Evolutionary conservation across 202 grass and related monocot genomes (phyloP), one percentile per base, ranked within the genome.

Genomic region (Hordeum pubiflorum): DNA sequence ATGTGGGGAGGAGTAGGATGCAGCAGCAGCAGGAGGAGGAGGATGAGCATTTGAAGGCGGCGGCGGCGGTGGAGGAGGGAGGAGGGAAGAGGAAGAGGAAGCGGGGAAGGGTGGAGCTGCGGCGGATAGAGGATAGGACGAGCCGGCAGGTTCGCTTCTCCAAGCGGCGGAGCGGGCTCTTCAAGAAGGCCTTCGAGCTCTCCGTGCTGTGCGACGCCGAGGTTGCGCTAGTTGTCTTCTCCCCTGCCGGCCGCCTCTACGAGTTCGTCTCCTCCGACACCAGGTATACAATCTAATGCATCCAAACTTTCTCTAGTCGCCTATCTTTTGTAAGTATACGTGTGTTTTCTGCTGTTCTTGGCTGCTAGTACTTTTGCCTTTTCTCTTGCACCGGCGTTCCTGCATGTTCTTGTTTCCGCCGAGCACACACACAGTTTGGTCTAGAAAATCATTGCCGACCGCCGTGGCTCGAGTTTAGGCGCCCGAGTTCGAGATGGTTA

Each of bases 91-190:
- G 3, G 78, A 82, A 58, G 80, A 83, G 3, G 74, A 83, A 87
- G 86, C 66, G 80, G 3, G 86, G 86, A 14, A 60, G 37, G 7
- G 80, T 83, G 67, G 86, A 83, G 80, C 36, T 87, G 67, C 68
- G 75, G 86, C 68, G 74, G 86, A 87, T 87, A 72, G 75, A 87
- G 74, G 74, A 87, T 75, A 58, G 86, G 46, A 79, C 68, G 10
- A 87, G 67, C 80, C 74, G 85, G 34, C 80, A 87, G 85, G 80
- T 87, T 58, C 80, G 85, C 1, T 87, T 87, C 85, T 87, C 86
- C 7, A 87, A 87, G 86, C 86, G 80, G 0, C 74, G 80, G 80
- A 74, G 58, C 26, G 86, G 86, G 2, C 27, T 87, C n/a, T 87
- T 79, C 86, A 87, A 87, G 80, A 87, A 87, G 86, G 86, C 86